phyloP scores from a whole-genome alignment of 2,329 filamentous ascomycete species.

The Paramyrothecium sp. region DNA sequence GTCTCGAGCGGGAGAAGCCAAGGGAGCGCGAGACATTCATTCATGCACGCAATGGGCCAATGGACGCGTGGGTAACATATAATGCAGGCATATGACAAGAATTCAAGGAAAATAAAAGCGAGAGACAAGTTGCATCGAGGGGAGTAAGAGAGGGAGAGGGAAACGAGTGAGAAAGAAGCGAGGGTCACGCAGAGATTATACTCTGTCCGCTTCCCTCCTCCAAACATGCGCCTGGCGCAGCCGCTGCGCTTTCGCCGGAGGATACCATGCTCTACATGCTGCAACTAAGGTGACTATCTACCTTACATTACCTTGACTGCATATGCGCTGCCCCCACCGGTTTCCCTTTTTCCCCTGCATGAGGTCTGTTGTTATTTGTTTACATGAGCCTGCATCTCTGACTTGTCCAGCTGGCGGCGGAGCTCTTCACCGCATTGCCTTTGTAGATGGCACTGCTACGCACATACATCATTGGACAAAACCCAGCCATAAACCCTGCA shows the following conservation, averaged over 20 bases:
- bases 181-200: background rate
- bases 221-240: background rate
- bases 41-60: background rate
- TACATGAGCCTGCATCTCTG: constrained; percentile 1
- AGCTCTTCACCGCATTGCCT: background rate
- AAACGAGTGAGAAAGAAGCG: background rate
- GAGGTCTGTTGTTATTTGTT: constrained; percentile 1
- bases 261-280: background rate
- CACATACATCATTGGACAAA: background rate
- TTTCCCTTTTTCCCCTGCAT: background rate
- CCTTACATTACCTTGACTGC: too few species aligned
- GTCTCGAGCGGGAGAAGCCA: background rate
- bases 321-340: background rate
- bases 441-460: background rate
- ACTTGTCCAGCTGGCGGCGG: background rate
- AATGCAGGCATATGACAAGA: background rate
- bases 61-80: background rate
- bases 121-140: background rate
- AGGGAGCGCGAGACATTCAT: background rate
- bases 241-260: background rate
- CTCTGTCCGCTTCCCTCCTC: too few species aligned
- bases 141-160: background rate
- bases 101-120: background rate
- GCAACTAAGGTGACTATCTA: too few species aligned
- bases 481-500: background rate